Evolutionary conservation across 208 protist species (phyloP).

Genomic region (Tritrichomonas musculus): DNA sequence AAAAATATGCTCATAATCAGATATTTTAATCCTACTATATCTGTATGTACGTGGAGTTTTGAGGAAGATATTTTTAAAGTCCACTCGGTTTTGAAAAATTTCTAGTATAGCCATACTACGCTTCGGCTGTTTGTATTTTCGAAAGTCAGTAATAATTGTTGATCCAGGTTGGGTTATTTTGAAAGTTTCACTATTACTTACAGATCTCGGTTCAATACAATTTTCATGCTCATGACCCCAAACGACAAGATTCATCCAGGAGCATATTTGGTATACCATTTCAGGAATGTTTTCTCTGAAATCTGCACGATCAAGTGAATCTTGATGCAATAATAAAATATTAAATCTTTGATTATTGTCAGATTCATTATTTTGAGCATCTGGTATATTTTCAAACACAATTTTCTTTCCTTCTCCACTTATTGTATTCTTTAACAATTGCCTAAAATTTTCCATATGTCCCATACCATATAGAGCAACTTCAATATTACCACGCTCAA

Average conservation of each 20-base stretch:
- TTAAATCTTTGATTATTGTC: neutral
- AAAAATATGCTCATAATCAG: too few species aligned
- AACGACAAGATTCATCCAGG: neutral
- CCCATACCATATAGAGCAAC: neutral
- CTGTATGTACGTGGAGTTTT: neutral
- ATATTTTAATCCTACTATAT: too few species aligned
- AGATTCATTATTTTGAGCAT: too few species aligned
- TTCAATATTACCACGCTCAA: neutral
- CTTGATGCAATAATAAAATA: neutral
- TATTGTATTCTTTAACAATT: too few species aligned
- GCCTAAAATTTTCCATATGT: neutral
- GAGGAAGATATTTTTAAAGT: neutral
- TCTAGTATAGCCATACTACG: neutral
- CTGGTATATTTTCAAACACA: neutral
- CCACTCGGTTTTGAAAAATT: neutral
- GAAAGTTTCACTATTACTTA: neutral
- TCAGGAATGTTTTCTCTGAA: too few species aligned
- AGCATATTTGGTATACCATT: too few species aligned
- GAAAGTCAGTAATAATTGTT: neutral
- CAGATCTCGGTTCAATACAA: neutral
- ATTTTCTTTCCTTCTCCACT: neutral
- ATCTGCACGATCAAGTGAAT: neutral
- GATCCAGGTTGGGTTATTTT: neutral
- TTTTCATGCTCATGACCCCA: conserved; percentile 16
- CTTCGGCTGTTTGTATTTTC: neutral